Conservation (phyloP, 257 asterid genomes). For the Linderniella brevidens region DNA sequence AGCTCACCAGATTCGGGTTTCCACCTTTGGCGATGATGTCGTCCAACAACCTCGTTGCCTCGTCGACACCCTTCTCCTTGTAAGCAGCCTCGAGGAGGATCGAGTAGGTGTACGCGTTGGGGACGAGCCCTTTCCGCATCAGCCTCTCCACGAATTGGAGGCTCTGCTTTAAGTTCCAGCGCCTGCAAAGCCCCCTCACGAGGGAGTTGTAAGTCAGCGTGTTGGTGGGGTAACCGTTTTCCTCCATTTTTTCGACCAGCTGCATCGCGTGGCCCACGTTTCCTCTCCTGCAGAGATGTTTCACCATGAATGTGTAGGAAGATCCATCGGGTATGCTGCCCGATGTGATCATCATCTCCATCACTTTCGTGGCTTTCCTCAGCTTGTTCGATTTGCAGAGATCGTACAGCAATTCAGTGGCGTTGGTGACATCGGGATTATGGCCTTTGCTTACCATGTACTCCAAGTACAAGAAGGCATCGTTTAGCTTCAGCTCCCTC, state of each 20-base stretch:
- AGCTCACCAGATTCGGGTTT: slow-evolving; percentile 65
- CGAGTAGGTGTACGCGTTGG: slow-evolving; percentile 74
- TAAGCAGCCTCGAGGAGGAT: slow-evolving; percentile 84
- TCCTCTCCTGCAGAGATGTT: slow-evolving; percentile 58
- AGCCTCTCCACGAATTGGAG: slow-evolving; percentile 48
- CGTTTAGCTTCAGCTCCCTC: slow-evolving; percentile 39
- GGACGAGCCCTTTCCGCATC: slow-evolving; percentile 64
- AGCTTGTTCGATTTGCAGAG: slow-evolving; percentile 60
- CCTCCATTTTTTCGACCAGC: slow-evolving; percentile 75
- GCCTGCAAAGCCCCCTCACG: slow-evolving; percentile 69
- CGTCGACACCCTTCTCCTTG: slow-evolving; percentile 70
- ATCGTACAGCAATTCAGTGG: slow-evolving; percentile 63
- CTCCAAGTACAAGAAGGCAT: slow-evolving; percentile 61
- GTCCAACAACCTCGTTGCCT: slow-evolving; percentile 57
- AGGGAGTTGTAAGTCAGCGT: slow-evolving; percentile 62
- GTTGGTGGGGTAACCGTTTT: slow-evolving; percentile 47
- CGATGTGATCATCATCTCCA: slow-evolving; percentile 70
- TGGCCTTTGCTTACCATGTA: slow-evolving; percentile 69
- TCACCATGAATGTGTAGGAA: slow-evolving; percentile 56
- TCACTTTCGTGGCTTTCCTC: slow-evolving; percentile 62
- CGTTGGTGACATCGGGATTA: slow-evolving; percentile 42
- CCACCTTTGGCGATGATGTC: slow-evolving; percentile 60
- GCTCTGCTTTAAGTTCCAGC: slow-evolving; percentile 48
- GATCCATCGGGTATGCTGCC: slow-evolving; percentile 61
- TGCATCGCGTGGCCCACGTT: slow-evolving; percentile 92